Evolutionary conservation across 1,284 basidiomycete species (phyloP).

Genomic region (Leccinum huronense): DNA sequence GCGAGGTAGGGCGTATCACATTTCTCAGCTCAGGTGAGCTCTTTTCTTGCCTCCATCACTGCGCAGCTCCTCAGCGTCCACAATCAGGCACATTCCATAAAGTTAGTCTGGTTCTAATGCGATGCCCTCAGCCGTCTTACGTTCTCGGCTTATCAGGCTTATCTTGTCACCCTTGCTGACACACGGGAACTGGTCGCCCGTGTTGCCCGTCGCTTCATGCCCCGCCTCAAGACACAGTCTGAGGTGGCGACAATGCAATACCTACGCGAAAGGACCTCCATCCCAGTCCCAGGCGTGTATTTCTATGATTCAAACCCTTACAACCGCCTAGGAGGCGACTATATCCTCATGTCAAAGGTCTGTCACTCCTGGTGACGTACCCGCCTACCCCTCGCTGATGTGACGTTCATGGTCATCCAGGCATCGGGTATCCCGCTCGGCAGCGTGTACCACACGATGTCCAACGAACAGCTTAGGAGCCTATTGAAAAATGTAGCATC

Average conservation of each 20-base stretch:
- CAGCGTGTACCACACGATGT: slow-evolving; percentile 64
- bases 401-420: slow-evolving; percentile 37
- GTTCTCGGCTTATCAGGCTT: slow-evolving; percentile 49
- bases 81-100: slow-evolving; percentile 75
- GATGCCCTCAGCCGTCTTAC: slow-evolving; percentile 10
- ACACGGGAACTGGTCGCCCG: slow-evolving; percentile 65
- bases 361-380: slow-evolving; percentile 19
- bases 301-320: slow-evolving; percentile 78
- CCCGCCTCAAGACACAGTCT: slow-evolving; percentile 76
- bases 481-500: slow-evolving; percentile 66
- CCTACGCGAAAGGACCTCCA: slow-evolving; percentile 60
- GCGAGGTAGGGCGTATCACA: slow-evolving; percentile 63
- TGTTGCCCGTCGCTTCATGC: slow-evolving; percentile 80
- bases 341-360: slow-evolving; percentile 82
- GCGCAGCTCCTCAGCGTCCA: slow-evolving; percentile 3
- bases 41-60: slow-evolving; percentile 8
- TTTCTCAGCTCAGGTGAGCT: slow-evolving; percentile 71
- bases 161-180: slow-evolving; percentile 66
- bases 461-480: slow-evolving; percentile 56
- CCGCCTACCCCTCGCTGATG: slow-evolving; percentile 21
- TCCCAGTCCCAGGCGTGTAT: slow-evolving; percentile 72
- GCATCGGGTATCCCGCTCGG: slow-evolving; percentile 67
- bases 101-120: slow-evolving; percentile 36
- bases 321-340: slow-evolving; percentile 79
- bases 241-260: slow-evolving; percentile 80